phyloP scores from a whole-genome alignment of 345 rosid species.

The Camelina laxa region DNA sequence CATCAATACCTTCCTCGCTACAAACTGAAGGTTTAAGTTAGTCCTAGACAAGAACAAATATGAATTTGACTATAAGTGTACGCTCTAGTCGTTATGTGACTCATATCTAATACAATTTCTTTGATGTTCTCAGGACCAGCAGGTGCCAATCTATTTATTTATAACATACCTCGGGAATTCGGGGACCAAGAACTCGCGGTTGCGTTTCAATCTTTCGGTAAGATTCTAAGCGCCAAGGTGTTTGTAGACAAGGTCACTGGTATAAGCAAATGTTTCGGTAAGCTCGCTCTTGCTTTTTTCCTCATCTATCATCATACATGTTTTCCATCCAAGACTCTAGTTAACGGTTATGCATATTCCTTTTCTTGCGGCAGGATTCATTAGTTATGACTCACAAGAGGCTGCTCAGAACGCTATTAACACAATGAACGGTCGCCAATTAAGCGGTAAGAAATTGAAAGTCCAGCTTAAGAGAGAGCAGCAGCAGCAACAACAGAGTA shows the following conservation, averaged over 20 bases:
- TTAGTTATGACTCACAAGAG: conserved; percentile 81
- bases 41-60: not conserved
- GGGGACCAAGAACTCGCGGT: conserved; percentile 88
- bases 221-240: conserved; percentile 89
- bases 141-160: conserved; percentile 94
- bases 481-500: conserved; percentile 50
- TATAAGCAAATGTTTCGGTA: conserved; percentile 96
- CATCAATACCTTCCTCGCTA: conserved; percentile 60
- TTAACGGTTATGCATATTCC: not conserved
- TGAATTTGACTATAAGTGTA: not conserved
- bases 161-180: conserved; percentile 96
- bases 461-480: conserved; percentile 96
- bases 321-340: not conserved
- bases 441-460: conserved; percentile 97
- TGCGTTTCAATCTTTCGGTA: conserved; percentile 80
- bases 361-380: conserved; percentile 70
- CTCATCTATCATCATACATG: not conserved
- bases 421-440: conserved; percentile 83
- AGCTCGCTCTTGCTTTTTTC: conserved; percentile 29
- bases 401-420: conserved; percentile 87
- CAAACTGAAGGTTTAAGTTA: conserved; percentile 79
- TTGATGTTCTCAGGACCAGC: conserved; percentile 68
- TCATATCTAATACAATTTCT: not conserved
- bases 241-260: conserved; percentile 94
- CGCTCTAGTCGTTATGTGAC: not conserved